phyloP scores from a whole-genome alignment of 805 yeast species.

The Hanseniaspora mollemarum region DNA sequence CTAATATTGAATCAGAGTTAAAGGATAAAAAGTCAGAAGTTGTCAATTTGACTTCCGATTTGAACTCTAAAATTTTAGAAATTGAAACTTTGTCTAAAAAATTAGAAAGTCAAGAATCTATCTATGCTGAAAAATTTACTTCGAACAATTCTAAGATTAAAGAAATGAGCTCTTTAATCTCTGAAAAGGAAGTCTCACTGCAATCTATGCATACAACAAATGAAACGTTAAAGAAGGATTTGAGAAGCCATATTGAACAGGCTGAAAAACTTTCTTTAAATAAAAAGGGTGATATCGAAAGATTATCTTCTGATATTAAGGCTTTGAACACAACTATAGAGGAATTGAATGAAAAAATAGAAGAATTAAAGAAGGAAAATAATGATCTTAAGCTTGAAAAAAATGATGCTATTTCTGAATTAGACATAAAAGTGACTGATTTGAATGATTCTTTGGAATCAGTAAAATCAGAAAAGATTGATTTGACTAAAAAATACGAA shows the following conservation, averaged over 20 bases:
- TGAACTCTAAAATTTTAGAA: slow-evolving; percentile 15
- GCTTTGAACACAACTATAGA: neutral
- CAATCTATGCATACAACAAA: no score
- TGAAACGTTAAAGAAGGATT: neutral
- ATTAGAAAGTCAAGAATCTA: neutral
- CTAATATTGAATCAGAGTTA: neutral
- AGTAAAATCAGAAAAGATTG: slow-evolving; percentile 1
- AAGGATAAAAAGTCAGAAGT: neutral
- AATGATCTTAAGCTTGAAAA: neutral
- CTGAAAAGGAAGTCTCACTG: neutral
- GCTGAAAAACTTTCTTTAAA: neutral
- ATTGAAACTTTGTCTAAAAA: neutral
- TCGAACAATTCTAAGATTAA: neutral
- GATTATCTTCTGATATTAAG: neutral
- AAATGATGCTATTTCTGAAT: neutral
- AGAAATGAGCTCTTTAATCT: neutral
- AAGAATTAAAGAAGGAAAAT: neutral
- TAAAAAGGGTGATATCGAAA: neutral
- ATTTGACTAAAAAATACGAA: slow-evolving; percentile 11
- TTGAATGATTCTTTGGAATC: neutral
- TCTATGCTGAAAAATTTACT: neutral
- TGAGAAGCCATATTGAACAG: neutral
- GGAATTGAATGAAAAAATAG: neutral
- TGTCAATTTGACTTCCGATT: slow-evolving; percentile 6
- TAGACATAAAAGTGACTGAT: neutral